Evolutionary conservation across 139 green algal genomes (phyloP).

Genomic region (Coelastrella sp.): DNA sequence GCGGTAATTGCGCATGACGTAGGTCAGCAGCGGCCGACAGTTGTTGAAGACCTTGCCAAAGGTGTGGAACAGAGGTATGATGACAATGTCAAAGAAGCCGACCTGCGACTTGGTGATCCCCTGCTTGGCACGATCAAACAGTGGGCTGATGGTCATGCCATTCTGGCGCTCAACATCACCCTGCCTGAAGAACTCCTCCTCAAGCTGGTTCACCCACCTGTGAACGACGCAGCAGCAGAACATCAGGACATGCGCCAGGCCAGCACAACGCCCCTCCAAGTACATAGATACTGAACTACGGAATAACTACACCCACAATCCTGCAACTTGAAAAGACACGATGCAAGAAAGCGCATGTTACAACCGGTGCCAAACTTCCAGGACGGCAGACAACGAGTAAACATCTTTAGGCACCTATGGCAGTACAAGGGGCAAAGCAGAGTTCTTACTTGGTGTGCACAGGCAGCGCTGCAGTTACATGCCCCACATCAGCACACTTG

Average conservation of each 20-base stretch:
- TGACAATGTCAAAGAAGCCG: constrained; percentile 80
- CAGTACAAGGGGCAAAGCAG: background rate
- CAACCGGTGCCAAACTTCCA: no score
- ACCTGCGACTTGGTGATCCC: constrained; percentile 73
- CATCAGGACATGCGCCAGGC: background rate
- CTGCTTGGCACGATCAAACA: constrained; percentile 75
- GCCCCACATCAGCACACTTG: constrained; percentile 76
- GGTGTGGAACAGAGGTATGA: constrained; percentile 71
- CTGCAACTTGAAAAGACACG: no score
- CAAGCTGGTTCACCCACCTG: constrained; percentile 70
- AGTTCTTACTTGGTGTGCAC: constrained; percentile 63
- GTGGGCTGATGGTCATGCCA: constrained; percentile 61
- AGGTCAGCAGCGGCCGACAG: constrained; percentile 59
- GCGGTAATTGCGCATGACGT: constrained; percentile 70
- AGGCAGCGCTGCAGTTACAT: constrained; percentile 60
- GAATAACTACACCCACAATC: no score
- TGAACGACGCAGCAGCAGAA: background rate
- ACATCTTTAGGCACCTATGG: background rate
- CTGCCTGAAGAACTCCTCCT: constrained; percentile 80
- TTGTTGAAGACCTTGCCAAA: constrained; percentile 59
- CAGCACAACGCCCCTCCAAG: no score
- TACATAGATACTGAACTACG: background rate
- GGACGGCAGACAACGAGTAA: background rate
- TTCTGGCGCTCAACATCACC: constrained; percentile 69
- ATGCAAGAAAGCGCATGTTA: no score